Evolutionary conservation across 108 stramenopile genomes (phyloP), one percentile per base, ranked within the genome.

Genomic region (Cyclostephanos invisitatus): DNA sequence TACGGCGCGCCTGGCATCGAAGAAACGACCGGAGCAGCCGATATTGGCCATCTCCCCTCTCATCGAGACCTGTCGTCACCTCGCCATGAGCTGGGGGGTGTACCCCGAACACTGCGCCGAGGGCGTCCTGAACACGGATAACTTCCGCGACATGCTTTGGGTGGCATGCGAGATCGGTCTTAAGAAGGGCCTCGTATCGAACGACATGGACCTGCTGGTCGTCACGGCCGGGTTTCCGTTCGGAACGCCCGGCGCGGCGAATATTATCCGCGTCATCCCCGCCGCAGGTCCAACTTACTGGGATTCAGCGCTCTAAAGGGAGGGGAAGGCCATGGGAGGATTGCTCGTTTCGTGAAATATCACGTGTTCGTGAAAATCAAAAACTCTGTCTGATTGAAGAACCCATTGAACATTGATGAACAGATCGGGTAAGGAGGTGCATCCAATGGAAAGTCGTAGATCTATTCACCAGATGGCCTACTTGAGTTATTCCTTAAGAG

Each of bases 191-290:
- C 81, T 98, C 24, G 90, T 96, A 2, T 68, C 68, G 54, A 81
- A 92, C 46, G 87, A 91, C n/a, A 77, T 88, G 59, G 97, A 97
- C 81, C 83, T 96, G 11, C 77, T 97, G 25, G 96, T 97, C 60
- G 94, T 97, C 21, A 97, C 96, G 5, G 95, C 94, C 32, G 97
- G 97, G 18, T 76, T 97, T 56, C 97, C 97, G 14, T 96, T 95
- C 68, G 94, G 93, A 42, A 93, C 91, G 17, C 92, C 91, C 5
- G 87, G 86, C 11, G 73, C 73, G n/a, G 65, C 73, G 7, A 74
- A 74, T 29, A 74, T 74, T 47, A 74, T 74, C 25, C 65, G 73
- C 35, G 73, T 74, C 8, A 74, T 74, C 27, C 73, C 53, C 7
- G 72, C 72, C 21, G 72, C 72, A 46, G 72, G 72, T 6, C 72